Percentiles rank a stretch among this genome's conserved stretches.
phyloP scores from a whole-genome alignment of 202 grass and related monocot genomes.

The Panicum virgatum region DNA sequence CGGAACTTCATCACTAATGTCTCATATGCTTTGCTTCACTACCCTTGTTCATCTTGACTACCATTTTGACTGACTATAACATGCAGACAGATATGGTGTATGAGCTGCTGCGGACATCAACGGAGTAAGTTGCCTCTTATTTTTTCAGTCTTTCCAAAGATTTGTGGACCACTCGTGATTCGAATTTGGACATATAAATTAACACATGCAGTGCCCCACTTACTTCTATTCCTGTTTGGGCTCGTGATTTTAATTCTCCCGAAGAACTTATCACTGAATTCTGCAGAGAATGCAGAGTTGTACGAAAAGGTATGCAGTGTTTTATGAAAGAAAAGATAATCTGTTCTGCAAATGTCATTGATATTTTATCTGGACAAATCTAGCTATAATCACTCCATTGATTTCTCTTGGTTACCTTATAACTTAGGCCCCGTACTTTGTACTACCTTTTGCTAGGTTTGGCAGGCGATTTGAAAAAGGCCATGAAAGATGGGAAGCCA shows the following conservation, averaged over 20 bases:
- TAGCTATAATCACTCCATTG: not conserved
- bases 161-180: not conserved
- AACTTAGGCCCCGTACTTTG: not conserved
- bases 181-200: not conserved
- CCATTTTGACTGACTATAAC: slow-evolving; percentile 30
- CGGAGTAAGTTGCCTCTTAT: slow-evolving; percentile 8
- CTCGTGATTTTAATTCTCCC: too few relatives aligned
- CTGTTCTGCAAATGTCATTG: not conserved
- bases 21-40: not conserved
- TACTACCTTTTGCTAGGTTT: slow-evolving; percentile 59
- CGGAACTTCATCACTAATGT: slow-evolving; percentile 13
- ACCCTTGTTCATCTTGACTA: slow-evolving; percentile 9
- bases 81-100: slow-evolving; percentile 97
- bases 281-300: slow-evolving; percentile 97
- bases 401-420: slow-evolving; percentile 5
- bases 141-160: slow-evolving; percentile 6
- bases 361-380: slow-evolving; percentile 13
- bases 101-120: slow-evolving; percentile 82
- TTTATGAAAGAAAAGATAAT: not conserved
- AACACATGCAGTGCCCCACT: slow-evolving; percentile 76
- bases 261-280: slow-evolving; percentile 98
- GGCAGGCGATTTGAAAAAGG: slow-evolving; percentile 99
- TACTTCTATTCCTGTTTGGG: slow-evolving; percentile 87
- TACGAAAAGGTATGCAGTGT: slow-evolving; percentile 76
- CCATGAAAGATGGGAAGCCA: slow-evolving; percentile 99